A percentile compares a stretch with the other conserved stretches of the same genome.
These are phyloP conservation scores for Stephanodiscus minutulus DNA, from an alignment of 108 stramenopile genomes.

Conservation along the genomic window DNA sequence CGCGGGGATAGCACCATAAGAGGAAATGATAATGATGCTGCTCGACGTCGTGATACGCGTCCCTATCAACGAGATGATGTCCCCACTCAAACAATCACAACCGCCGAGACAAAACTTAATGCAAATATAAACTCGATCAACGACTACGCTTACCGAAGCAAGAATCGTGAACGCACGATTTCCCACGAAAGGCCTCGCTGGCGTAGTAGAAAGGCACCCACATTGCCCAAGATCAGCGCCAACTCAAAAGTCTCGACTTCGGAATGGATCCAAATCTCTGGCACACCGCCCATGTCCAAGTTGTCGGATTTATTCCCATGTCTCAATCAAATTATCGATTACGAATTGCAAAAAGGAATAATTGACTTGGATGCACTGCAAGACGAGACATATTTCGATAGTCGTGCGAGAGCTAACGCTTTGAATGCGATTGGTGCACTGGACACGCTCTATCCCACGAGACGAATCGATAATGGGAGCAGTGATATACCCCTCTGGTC, in stretches of 20 bases:
- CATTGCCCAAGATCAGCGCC: not conserved
- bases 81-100: not conserved
- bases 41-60: not conserved
- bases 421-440: constrained; percentile 21
- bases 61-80: not conserved
- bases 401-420: not conserved
- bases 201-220: not conserved
- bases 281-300: constrained; percentile 43
- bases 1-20: not conserved
- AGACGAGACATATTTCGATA: not conserved
- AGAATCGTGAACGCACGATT: not conserved
- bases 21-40: not conserved
- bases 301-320: constrained; percentile 40
- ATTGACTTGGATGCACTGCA: constrained; percentile 38
- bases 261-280: constrained; percentile 43
- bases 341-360: constrained; percentile 45
- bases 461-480: constrained; percentile 13
- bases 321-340: constrained; percentile 32
- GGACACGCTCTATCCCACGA: constrained; percentile 21
- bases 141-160: not conserved
- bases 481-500: constrained; percentile 21
- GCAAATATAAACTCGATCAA: not conserved
- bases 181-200: constrained; percentile 5
- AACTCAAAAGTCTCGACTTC: constrained; percentile 18
- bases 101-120: not conserved